Evolutionary conservation across 1,139 yeast species (phyloP), one percentile per base, ranked within the genome.

Genomic region (Debaryomyces nepalensis): DNA sequence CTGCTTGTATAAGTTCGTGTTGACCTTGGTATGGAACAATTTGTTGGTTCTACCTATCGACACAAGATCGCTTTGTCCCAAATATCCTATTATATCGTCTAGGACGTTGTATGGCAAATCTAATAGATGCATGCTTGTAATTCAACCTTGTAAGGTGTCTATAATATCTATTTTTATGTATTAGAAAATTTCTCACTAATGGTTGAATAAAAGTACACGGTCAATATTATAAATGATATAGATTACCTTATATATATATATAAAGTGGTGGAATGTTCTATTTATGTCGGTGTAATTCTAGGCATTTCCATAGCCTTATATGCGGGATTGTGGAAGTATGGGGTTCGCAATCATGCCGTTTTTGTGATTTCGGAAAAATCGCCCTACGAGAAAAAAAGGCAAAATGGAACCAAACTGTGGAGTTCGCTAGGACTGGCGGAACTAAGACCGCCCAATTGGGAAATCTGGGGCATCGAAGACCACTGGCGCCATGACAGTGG

Each of bases 1-100:
- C 6, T 48, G 42, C 8, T 42, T 31, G 48, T 61, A 61, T n/a
- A 61, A 39, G 15, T 38, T 37, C 8, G 44, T 40, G 27, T 51
- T 54, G 11, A 58, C 55, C 23, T 46, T 39, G 16, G 29, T 21
- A 26, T 52, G 50, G 29, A 60, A 52, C 26, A 42, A 40, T 9
- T 40, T 32, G 41, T 47, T 52, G 4, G 52, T 43, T 18, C 38
- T 35, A 4, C 57, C 50, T 11, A 60, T 39, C 6, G 43, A 37
- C 2, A 48, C 48, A 34, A 54, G 41, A 34, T 59, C 60, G 2
- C 33, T 18, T 34, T 50, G 53, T 7, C 36, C 47, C 33, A 57
- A 47, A 15, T 33, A 31, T 18, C 38, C 45, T 16, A 59, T 41
- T 21, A 57, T 38, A 14, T 38, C 29, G 10, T 44, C 38, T 8